Base-by-base conservation (phyloP, 805 yeast genomes). In the Kuraishia molischiana region DNA sequence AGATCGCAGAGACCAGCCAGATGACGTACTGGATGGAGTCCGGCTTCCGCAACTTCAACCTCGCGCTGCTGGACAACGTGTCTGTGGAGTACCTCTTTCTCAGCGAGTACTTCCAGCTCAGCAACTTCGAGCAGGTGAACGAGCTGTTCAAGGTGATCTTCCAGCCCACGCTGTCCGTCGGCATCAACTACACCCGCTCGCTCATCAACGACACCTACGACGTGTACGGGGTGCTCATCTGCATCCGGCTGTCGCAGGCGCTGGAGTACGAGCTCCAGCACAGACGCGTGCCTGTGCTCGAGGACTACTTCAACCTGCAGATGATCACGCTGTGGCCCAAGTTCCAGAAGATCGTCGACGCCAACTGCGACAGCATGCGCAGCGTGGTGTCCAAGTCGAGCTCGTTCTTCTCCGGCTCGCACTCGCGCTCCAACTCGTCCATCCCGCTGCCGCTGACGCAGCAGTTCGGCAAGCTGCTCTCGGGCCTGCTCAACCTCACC, bases 311-410 rank as follows among this genome's bases (percentile, higher is more conserved):
- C 44, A 77, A 82, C 47, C 64, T 74, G 13, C 76, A 82, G 44
- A 57, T 79, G 43, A 72, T 85, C 37, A 55, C 71, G 3, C 60
- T 90, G 33, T 92, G 97, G 97, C 95, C 97, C 0, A 76, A 72
- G 41, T 83, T 89, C 50, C 89, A 87, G 49, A 68, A 66, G 34
- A 64, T 85, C 24, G 70, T 89, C 31, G 96, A 87, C 53, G 60
- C 73, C 24, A 85, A 90, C 48, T 80, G 95, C 48, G 82, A 77
- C 17, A 73, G 78, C 36, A 61, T 86, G 54, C 78, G 81, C 43
- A 72, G 66, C 37, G 70, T 70, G 14, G 56, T 56, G 26, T 34
- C 54, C 1, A 46, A 51, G 24, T 71, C 75, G 1, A 72, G 75
- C 1, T 59, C 69, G 15, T 34, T 43, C 47, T 19, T 49, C 56